These are phyloP conservation scores for Fragaria ananassa DNA, from an alignment of 306 rosid species.

Conservation along the genomic window DNA sequence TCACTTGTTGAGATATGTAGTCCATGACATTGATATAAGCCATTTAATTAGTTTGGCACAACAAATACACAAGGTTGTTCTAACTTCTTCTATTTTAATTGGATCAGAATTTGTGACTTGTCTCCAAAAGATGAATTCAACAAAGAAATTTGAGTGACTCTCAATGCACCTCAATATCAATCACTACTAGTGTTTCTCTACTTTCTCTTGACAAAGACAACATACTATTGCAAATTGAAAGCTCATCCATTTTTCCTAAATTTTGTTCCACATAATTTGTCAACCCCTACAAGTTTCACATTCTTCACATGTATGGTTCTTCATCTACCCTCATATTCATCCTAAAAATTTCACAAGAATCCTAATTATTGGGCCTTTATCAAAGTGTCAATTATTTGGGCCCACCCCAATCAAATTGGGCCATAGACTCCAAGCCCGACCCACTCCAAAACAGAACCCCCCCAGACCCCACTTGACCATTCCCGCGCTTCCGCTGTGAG, in stretches of 20 bases:
- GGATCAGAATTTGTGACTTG: background rate
- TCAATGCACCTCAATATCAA: background rate
- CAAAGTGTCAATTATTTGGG: too few relatives aligned
- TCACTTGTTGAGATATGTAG: background rate
- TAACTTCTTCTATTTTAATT: background rate
- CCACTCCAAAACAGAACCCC: background rate
- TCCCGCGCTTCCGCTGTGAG: constrained; percentile 22
- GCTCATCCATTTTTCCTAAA: background rate
- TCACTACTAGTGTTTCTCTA: background rate
- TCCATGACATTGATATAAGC: background rate
- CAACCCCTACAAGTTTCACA: background rate
- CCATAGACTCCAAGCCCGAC: background rate
- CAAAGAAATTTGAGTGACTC: background rate
- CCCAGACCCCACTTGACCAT: background rate
- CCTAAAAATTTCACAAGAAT: background rate
- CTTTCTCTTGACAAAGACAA: background rate
- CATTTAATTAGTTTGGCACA: background rate
- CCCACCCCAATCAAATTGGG: too few relatives aligned
- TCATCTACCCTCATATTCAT: background rate
- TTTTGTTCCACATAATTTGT: background rate
- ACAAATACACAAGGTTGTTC: background rate
- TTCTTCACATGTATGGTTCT: background rate
- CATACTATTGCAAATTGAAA: background rate
- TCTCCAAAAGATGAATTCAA: background rate
- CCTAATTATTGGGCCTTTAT: background rate